A percentile compares a stretch with the other conserved stretches of the same genome.
These are phyloP conservation scores for Taiwanofungus camphoratus DNA, from an alignment of 1,284 basidiomycete genomes.

Conservation along the genomic window DNA sequence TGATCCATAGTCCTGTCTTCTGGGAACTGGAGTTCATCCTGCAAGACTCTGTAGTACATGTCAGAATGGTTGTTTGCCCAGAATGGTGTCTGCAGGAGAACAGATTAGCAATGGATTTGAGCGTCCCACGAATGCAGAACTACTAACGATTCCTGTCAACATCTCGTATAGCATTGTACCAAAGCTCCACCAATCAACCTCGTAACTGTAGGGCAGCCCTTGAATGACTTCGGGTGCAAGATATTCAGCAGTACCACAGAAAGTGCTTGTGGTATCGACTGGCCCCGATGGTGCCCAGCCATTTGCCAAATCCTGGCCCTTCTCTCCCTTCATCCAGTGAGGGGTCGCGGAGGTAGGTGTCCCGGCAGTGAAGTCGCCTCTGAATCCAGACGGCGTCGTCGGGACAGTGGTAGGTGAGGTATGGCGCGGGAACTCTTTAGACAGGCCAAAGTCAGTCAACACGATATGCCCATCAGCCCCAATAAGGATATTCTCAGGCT, in stretches of 20 bases:
- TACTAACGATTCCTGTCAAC: constrained; percentile 80
- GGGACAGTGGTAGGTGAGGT: constrained; percentile 42
- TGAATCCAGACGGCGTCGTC: constrained; percentile 48
- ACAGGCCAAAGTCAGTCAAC: constrained; percentile 92
- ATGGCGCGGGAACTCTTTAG: constrained; percentile 76
- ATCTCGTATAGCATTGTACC: constrained; percentile 98
- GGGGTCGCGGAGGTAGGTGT: constrained; percentile 46
- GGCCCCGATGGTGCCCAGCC: constrained; percentile 52
- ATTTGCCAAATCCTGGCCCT: constrained; percentile 38
- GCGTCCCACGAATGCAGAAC: constrained; percentile 3
- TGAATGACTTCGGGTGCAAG: constrained; percentile 93
- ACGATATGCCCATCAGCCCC: constrained; percentile 92
- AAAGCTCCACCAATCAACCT: constrained; percentile 97
- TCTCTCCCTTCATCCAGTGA: constrained; percentile 68
- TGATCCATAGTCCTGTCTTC: constrained; percentile 88
- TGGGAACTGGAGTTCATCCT: constrained; percentile 85
- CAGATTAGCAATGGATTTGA: constrained; percentile 14
- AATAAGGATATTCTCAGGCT: constrained; percentile 94
- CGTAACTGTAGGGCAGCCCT: constrained; percentile 86
- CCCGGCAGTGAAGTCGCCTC: constrained; percentile 44
- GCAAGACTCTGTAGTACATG: constrained; percentile 89
- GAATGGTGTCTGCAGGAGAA: constrained; percentile 72
- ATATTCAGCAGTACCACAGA: constrained; percentile 92
- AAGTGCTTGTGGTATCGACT: constrained; percentile 71
- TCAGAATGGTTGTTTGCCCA: constrained; percentile 91